Base-by-base conservation (phyloP, 2,329 filamentous ascomycete genomes). In the Ilyonectria sp. region DNA sequence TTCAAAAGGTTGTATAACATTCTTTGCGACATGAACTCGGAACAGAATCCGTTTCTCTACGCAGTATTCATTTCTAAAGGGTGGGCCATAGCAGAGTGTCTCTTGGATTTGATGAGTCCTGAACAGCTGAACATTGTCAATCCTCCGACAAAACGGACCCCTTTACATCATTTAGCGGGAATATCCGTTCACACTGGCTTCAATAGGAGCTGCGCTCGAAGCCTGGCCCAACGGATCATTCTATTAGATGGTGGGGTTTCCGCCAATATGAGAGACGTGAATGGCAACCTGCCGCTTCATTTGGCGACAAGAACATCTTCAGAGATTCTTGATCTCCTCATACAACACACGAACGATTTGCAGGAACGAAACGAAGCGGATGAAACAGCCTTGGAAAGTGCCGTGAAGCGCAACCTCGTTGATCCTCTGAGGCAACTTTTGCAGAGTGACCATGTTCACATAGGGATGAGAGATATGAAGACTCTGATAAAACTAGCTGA, bases 271-370 rank as follows among this genome's bases (percentile, higher is more conserved):
- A 50, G 17, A 15, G 47, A 31, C 23, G 0, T 5, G 7, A 8
- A n/a, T 2, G 47, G 47, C 23, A 50, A 50, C 6, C 9, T 50
- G 29, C 47, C 47, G 13, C 47, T 50, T 9, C 47, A 50, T 29
- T 5, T n/a, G 17, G 3, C 7, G 26, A 6, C 13, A n/a, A 5
- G 6, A 1, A 1, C 7, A 4, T 1, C 8, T 9, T 1, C 13
- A 6, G 47, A n/a, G 15, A 1, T n/a, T n/a, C 5, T 50, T 15
- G 11, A 9, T 6, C 23, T 50, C 23, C 23, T 31, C 5, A 15
- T 50, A 13, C 23, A 31, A n/a, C 23, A 29, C 23, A 50, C 47
- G 11, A 50, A 50, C 11, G 29, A 50, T 31, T n/a, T 50, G 15
- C 6, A 50, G 11, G 23, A 50, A 50, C 3, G 29, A 26, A 50